A percentile compares a stretch with the other conserved stretches of the same genome.
Evolutionary conservation across 2,329 filamentous ascomycete species (phyloP).

Genomic region (Fusarium musae): DNA sequence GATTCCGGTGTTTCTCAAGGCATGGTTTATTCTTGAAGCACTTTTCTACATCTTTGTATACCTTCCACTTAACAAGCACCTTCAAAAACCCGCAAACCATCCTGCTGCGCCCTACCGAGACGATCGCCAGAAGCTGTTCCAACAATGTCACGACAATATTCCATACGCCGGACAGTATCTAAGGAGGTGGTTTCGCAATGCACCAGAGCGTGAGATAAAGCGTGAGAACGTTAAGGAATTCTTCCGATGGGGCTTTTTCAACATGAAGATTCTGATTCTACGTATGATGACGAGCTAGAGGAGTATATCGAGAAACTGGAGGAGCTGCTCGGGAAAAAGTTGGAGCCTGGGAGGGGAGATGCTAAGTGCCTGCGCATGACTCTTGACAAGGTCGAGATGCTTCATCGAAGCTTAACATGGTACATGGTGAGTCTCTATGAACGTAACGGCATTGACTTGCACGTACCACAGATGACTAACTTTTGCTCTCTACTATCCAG

Average conservation of each 20-base stretch:
- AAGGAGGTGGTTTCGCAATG: conserved; percentile 67
- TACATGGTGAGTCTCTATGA: conserved; percentile 58
- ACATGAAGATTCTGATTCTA: conserved; percentile 54
- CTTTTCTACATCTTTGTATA: conserved; percentile 65
- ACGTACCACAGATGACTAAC: conserved; percentile 10
- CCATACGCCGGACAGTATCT: conserved; percentile 64
- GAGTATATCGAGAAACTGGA: conserved; percentile 64
- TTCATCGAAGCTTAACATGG: conserved; percentile 66
- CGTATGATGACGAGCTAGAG: conserved; percentile 65
- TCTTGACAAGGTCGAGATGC: conserved; percentile 66
- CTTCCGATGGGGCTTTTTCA: conserved; percentile 69
- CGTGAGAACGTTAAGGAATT: conserved; percentile 70
- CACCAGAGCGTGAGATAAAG: conserved; percentile 62
- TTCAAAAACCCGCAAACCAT: conserved; percentile 63
- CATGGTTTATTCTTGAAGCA: conserved; percentile 61
- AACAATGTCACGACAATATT: conserved; percentile 61
- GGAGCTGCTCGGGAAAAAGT: conserved; percentile 58
- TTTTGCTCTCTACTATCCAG: conserved; percentile 33
- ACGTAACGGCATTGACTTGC: background rate
- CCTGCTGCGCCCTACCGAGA: conserved; percentile 56
- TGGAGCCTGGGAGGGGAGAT: conserved; percentile 63
- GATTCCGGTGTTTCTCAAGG: conserved; percentile 51
- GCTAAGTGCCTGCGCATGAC: conserved; percentile 66
- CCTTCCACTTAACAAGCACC: conserved; percentile 60
- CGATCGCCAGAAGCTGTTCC: conserved; percentile 62